Conservation (phyloP, 2,329 filamentous ascomycete genomes). For the Ascosphaera aggregata region DNA sequence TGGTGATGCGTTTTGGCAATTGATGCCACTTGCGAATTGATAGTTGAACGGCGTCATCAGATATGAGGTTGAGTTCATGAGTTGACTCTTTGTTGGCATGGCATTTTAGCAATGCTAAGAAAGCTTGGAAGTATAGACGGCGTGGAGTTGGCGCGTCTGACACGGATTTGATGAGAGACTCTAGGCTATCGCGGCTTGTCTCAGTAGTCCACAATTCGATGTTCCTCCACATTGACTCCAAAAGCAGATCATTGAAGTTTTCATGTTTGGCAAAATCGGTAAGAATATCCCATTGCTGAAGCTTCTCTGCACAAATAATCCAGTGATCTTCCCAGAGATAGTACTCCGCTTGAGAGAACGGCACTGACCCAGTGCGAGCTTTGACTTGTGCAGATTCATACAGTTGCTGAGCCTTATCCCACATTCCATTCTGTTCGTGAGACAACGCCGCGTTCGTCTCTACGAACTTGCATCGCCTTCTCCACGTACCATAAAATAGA, state of each 20-base stretch:
- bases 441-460: conserved; percentile 94
- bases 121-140: conserved; percentile 91
- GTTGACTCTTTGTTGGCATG: conserved; percentile 67
- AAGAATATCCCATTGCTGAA: conserved; percentile 97
- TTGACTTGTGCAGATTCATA: conserved; percentile 97
- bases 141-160: conserved; percentile 93
- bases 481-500: conserved; percentile 93
- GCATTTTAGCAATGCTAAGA: conserved; percentile 87
- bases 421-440: conserved; percentile 97
- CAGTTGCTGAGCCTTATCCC: conserved; percentile 94
- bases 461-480: conserved; percentile 80
- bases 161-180: conserved; percentile 85
- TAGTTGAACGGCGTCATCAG: conserved; percentile 90
- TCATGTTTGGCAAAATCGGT: conserved; percentile 98
- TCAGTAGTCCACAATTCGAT: conserved; percentile 84
- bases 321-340: conserved; percentile 99
- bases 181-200: conserved; percentile 70
- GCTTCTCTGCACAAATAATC: conserved; percentile 90
- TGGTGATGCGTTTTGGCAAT: conserved; percentile 76
- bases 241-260: conserved; percentile 85
- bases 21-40: conserved; percentile 99
- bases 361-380: conserved; percentile 82
- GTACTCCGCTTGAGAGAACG: conserved; percentile 91
- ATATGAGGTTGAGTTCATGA: conserved; percentile 67
- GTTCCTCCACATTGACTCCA: conserved; percentile 90